These are phyloP conservation scores for Chionographis japonica DNA, from an alignment of 106 monocot species.

Conservation along the genomic window DNA sequence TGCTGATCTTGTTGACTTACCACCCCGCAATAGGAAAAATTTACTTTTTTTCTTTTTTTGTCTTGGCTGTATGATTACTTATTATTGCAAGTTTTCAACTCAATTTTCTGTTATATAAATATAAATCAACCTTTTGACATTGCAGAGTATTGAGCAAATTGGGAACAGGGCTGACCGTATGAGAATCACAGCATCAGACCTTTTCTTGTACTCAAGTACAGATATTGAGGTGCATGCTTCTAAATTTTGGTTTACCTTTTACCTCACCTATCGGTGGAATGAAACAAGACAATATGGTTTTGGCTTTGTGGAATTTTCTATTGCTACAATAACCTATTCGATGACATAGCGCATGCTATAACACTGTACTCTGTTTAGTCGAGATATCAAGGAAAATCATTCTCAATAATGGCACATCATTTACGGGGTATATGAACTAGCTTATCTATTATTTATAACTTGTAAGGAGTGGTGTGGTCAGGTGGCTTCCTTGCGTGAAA, in stretches of 20 bases:
- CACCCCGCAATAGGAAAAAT: neutral
- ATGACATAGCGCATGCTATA: too few species aligned
- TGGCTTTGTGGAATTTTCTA: too few species aligned
- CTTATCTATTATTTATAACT: too few species aligned
- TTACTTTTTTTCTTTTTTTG: neutral
- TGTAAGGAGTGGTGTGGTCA: too few species aligned
- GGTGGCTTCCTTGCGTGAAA: too few species aligned
- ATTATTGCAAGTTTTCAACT: neutral
- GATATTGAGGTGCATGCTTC: constrained; percentile 67
- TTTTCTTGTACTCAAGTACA: constrained; percentile 92
- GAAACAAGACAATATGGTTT: too few species aligned
- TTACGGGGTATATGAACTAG: too few species aligned
- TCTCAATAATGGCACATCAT: too few species aligned
- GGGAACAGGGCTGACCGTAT: constrained; percentile 90
- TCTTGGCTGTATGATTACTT: neutral
- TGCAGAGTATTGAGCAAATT: constrained; percentile 96
- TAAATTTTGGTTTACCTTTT: constrained; percentile 5
- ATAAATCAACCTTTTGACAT: constrained; percentile 1
- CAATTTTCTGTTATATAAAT: neutral
- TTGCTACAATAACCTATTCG: too few species aligned
- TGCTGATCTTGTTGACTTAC: neutral
- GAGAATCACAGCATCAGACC: constrained; percentile 53
- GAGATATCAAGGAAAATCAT: too few species aligned
- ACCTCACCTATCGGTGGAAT: too few species aligned
- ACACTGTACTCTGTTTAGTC: too few species aligned